Evolutionary conservation across 192 early-diverging fungal species (phyloP), one percentile per base, ranked within the genome.

Genomic region (Thamnidium elegans): DNA sequence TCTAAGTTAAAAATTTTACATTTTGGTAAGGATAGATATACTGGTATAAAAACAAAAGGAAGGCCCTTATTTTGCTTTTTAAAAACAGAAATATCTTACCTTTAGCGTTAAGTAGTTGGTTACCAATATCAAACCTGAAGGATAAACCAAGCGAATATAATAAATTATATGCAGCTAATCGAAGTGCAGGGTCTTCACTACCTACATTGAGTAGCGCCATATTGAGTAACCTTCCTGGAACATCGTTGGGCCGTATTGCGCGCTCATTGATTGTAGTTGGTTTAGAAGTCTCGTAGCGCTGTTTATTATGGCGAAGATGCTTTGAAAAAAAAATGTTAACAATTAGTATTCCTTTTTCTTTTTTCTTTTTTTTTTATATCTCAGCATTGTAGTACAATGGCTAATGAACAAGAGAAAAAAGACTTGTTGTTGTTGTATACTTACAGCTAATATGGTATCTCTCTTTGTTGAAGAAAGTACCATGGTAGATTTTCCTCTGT

Each of bases 161-260:
- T 70, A 98, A 82, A 67, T 94, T 91, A 79, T 97, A 98, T 1
- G 90, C 89, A 32, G 91, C 85, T 26, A 90, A 67, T 8, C 95
- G 78, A 51, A 98, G 71, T 30, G 75, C 78, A 6, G 90, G 78
- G 66, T 94, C 89, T 14, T 87, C 84, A 21, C 88, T 89, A 0
- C 90, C 91, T 31, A 93, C 75, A 73, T 96, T 95, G 39, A 94
- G 73, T 56, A 98, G 65, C 15, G 94, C 90, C 78, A 97, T 93
- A 61, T 94, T 97, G 50, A 97, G 81, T 31, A 97, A 73, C 30
- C 89, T 92, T 7, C 94, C 95, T 0, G 94, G 91, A 0, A 96
- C 93, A 80, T 95, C 93, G 6, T 80, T 77, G 3, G 95, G 92
- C 34, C 88, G 82, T 30, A 97, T 85, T 2, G 81, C 79, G 36